Evolutionary conservation across 2,329 filamentous ascomycete genomes (phyloP), one percentile per base, ranked within the genome.

Genomic region (Hypoxylon sp.): DNA sequence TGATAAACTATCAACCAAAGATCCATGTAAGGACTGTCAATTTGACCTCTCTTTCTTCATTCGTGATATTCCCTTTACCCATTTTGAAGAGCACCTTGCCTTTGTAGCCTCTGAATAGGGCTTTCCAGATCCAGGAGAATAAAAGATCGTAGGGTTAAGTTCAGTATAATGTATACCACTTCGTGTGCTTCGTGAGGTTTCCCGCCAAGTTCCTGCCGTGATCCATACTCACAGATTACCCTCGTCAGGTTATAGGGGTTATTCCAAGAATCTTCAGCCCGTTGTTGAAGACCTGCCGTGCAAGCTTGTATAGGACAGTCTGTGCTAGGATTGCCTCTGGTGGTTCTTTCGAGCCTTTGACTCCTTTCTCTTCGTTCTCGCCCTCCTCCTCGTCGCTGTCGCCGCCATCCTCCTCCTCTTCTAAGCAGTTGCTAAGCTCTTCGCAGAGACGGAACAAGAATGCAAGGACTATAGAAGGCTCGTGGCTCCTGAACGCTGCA

Each of bases 401-500:
- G 24, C 24, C n/a, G n/a, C n/a, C n/a, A n/a, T n/a, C 5, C 24
- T 71, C 68, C 5, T 65, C 54, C 11, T 68, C 70, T 6, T 54
- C 62, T 11, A 72, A 24, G 35, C 70, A 72, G 17, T 68, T 65
- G 6, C 27, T 31, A 11, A 71, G 15, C 21, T 71, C 67, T 13
- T 71, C 65, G 8, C 19, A 35, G 24, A 75, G 58, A 11, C 60
- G 63, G 13, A 66, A 69, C 48, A 91, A 82, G 75, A 91, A 91
- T 13, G 86, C 88, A 52, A 91, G 80, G 54, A 91, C 83, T 0
- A 88, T 90, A 19, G 88, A 84, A 0, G 89, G 89, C 76, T 91
- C 89, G 55, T 88, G 85, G 2, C 88, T 90, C 81, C 88, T 90
- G 76, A 85, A 80, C 3, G 89, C 89, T 74, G 89, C 88, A 68